A percentile compares a stretch with the other conserved stretches of the same genome.
phyloP scores from a whole-genome alignment of 495 filamentous ascomycete species.

The Platismatia glauca region DNA sequence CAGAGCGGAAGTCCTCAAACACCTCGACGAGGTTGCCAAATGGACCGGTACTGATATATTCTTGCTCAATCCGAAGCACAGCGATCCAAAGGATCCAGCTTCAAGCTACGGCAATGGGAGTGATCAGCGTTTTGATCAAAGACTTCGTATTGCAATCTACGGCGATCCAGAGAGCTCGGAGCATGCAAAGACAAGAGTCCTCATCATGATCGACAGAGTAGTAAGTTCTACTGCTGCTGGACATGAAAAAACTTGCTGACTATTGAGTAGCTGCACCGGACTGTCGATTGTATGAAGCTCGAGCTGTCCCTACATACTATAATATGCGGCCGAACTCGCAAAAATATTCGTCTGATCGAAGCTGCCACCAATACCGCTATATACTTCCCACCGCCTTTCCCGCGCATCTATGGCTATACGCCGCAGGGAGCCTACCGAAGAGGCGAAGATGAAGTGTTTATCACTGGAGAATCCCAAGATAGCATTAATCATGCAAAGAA shows the following conservation, averaged over 20 bases:
- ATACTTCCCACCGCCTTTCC: slow-evolving; percentile 93
- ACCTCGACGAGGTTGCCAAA: slow-evolving; percentile 70
- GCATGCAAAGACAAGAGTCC: slow-evolving; percentile 88
- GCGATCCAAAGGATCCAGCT: slow-evolving; percentile 43
- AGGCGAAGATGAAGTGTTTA: slow-evolving; percentile 82
- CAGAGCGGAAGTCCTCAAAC: slow-evolving; percentile 64
- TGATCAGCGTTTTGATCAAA: slow-evolving; percentile 62
- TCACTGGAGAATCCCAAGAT: slow-evolving; percentile 75
- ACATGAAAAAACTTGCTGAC: slow-evolving; percentile 28
- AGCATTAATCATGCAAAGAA: slow-evolving; percentile 79
- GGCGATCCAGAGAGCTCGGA: slow-evolving; percentile 92
- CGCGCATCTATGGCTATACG: slow-evolving; percentile 77
- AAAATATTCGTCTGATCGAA: slow-evolving; percentile 96
- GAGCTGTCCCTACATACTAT: slow-evolving; percentile 83
- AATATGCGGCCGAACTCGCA: slow-evolving; percentile 81
- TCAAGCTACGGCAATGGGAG: slow-evolving; percentile 57
- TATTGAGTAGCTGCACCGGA: slow-evolving; percentile 62
- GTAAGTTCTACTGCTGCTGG: slow-evolving; percentile 43
- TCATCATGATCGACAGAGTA: slow-evolving; percentile 96
- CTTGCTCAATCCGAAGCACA: slow-evolving; percentile 69
- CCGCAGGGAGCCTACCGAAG: slow-evolving; percentile 69
- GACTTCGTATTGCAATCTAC: slow-evolving; percentile 85
- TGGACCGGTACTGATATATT: slow-evolving; percentile 96
- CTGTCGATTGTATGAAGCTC: slow-evolving; percentile 71
- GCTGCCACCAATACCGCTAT: slow-evolving; percentile 89